Evolutionary conservation across 345 rosid genomes (phyloP).

Genomic region (Syzygium aromaticum): DNA sequence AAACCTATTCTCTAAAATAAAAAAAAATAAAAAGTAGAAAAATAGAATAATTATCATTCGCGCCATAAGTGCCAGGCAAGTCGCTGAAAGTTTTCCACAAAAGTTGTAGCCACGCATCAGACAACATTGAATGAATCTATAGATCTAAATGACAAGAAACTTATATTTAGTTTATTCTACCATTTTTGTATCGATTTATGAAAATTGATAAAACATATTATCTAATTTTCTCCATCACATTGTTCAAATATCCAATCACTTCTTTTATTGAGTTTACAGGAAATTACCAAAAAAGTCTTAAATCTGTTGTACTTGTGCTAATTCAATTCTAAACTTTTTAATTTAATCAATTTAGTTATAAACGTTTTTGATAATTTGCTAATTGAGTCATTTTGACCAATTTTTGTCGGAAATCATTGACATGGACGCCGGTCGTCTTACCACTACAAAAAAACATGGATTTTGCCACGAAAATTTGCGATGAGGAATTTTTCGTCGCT

Average conservation of each 20-base stretch:
- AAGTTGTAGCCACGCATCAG: not conserved
- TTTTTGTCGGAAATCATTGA: rapidly evolving
- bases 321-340: too few relatives aligned
- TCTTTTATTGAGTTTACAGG: rapidly evolving
- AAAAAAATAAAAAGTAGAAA: too few relatives aligned
- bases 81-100: too few relatives aligned
- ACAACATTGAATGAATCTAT: not conserved
- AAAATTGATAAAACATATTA: not conserved
- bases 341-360: rapidly evolving
- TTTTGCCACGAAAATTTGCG: too few relatives aligned
- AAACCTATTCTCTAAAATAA: too few relatives aligned
- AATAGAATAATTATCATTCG: too few relatives aligned
- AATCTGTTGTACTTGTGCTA: rapidly evolving
- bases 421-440: rapidly evolving
- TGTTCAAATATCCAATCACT: not conserved
- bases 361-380: not conserved
- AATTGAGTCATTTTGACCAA: not conserved
- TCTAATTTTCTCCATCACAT: not conserved
- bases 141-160: not conserved
- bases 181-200: not conserved
- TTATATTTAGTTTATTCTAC: not conserved
- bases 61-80: too few relatives aligned
- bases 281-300: too few relatives aligned
- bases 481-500: too few relatives aligned
- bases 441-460: too few relatives aligned